phyloP scores from a whole-genome alignment of 345 rosid genomes.

The Bruguiera sexangula region DNA sequence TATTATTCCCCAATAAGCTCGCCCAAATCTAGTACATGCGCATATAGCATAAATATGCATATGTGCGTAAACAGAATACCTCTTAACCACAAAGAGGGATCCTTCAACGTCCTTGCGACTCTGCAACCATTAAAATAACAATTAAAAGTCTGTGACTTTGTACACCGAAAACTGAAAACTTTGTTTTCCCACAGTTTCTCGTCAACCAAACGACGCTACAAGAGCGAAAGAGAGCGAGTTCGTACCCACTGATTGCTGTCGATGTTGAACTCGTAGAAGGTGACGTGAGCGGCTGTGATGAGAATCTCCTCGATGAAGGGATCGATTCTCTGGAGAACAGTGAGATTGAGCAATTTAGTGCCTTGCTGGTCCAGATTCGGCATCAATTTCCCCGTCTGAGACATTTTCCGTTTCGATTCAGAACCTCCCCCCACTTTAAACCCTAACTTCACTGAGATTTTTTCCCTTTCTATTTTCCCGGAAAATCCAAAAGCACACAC shows the following conservation, averaged over 20 bases:
- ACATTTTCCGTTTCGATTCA: slow-evolving; percentile 29
- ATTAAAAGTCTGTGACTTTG: not conserved
- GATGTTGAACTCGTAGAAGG: slow-evolving; percentile 71
- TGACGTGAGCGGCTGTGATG: slow-evolving; percentile 71
- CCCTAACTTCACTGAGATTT: slow-evolving; percentile 5
- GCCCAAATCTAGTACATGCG: too few relatives aligned
- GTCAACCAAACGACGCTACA: not conserved
- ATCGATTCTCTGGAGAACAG: slow-evolving; percentile 67
- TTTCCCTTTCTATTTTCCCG: slow-evolving; percentile 22
- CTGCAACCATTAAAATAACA: slow-evolving; percentile 28
- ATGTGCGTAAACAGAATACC: slow-evolving; percentile 26
- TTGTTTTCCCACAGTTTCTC: slow-evolving; percentile 1
- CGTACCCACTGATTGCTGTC: slow-evolving; percentile 69
- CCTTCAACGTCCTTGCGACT: slow-evolving; percentile 81
- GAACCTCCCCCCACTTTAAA: slow-evolving; percentile 20
- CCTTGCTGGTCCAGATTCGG: slow-evolving; percentile 70
- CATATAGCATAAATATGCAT: not conserved
- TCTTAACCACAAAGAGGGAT: slow-evolving; percentile 68
- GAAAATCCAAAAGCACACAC: not conserved
- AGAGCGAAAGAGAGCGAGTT: not conserved
- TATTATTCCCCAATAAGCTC: too few relatives aligned
- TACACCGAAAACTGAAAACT: not conserved
- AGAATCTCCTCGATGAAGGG: slow-evolving; percentile 66
- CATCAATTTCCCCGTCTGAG: slow-evolving; percentile 60
- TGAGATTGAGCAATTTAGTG: slow-evolving; percentile 68